Conservation (phyloP, 1,284 basidiomycete genomes). For the Butyriboletus appendiculatus region DNA sequence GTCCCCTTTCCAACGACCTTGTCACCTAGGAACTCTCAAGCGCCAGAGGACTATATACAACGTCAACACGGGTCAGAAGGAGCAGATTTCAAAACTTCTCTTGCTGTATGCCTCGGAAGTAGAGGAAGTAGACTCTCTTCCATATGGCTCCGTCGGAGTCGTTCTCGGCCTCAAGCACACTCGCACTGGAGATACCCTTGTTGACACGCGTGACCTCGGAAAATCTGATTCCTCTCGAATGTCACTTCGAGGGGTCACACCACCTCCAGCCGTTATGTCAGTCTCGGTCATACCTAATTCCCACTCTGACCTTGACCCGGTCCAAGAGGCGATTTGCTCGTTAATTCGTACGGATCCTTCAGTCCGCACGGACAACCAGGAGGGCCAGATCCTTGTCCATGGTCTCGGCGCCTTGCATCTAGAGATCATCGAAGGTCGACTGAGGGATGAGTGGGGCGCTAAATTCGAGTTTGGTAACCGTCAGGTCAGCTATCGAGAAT, state of each 20-base stretch:
- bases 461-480: conserved; percentile 78
- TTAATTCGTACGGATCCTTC: conserved; percentile 88
- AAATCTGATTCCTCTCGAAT: conserved; percentile 33
- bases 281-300: conserved; percentile 81
- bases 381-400: conserved; percentile 83
- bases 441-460: conserved; percentile 80
- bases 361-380: conserved; percentile 72
- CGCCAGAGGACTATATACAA: conserved; percentile 68
- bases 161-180: conserved; percentile 82
- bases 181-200: conserved; percentile 86
- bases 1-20: conserved; percentile 2
- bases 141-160: conserved; percentile 85
- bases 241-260: conserved; percentile 64
- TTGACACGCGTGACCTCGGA: conserved; percentile 45
- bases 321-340: conserved; percentile 72
- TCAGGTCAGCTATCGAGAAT: conserved; percentile 81
- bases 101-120: conserved; percentile 79
- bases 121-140: conserved; percentile 80
- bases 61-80: conserved; percentile 65
- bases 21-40: conserved; percentile 60
- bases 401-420: conserved; percentile 86
- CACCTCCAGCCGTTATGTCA: conserved; percentile 78
- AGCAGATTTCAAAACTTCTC: conserved; percentile 77
- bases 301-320: conserved; percentile 75
- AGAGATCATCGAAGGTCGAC: conserved; percentile 81